Conservation (phyloP, 1,139 yeast genomes). For the Pichia sp. region DNA sequence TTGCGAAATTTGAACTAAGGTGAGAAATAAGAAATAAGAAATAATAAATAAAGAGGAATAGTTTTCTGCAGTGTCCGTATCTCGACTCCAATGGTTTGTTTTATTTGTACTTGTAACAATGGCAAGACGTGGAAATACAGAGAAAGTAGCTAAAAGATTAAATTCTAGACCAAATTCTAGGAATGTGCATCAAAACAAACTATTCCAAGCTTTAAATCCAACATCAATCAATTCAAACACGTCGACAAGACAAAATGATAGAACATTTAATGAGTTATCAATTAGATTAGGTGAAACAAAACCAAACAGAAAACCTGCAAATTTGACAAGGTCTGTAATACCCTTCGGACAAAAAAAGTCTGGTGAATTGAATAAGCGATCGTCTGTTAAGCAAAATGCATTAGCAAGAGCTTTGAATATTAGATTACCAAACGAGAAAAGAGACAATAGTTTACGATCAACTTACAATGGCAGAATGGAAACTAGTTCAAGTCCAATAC, state of each 20-base stretch:
- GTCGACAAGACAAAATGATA: background rate
- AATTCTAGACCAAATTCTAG: background rate
- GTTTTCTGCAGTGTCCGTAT: too few relatives aligned
- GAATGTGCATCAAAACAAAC: background rate
- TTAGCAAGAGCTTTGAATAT: background rate
- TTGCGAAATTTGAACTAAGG: background rate
- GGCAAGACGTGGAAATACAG: background rate
- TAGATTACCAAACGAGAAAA: background rate
- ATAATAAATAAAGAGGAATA: background rate
- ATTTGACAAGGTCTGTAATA: background rate
- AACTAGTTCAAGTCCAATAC: background rate
- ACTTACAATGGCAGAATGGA: background rate
- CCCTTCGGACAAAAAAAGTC: background rate
- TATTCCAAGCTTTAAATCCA: background rate
- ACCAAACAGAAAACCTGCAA: background rate
- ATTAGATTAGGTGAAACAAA: background rate
- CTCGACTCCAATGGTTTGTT: too few relatives aligned
- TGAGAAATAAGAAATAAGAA: background rate
- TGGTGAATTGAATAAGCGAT: background rate
- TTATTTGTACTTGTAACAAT: background rate
- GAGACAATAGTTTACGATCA: background rate
- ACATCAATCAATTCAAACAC: background rate
- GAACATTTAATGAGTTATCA: background rate
- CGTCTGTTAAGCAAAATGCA: background rate
- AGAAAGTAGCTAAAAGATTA: background rate